phyloP scores from a whole-genome alignment of 2,329 filamentous ascomycete genomes.

The Alternaria sp. region DNA sequence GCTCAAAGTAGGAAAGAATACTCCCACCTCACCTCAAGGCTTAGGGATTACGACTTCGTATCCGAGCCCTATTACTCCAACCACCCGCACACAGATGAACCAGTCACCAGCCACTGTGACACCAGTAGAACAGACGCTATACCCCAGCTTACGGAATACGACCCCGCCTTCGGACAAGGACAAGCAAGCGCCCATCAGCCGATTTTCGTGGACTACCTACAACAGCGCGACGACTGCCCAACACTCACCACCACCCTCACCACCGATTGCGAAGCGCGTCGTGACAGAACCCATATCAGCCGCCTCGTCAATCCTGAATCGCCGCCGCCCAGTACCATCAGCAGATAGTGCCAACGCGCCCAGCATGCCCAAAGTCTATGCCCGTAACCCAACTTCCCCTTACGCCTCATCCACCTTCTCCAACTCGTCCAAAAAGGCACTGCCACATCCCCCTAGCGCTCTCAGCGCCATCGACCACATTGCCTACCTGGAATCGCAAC shows the following conservation, averaged over 20 bases:
- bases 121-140: slow-evolving; percentile 24
- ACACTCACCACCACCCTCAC: slow-evolving; percentile 55
- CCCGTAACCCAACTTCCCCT: slow-evolving; percentile 10
- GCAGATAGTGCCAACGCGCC: slow-evolving; percentile 41
- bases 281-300: slow-evolving; percentile 39
- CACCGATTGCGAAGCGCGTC: slow-evolving; percentile 43
- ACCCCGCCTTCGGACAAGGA: slow-evolving; percentile 40
- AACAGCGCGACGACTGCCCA: slow-evolving; percentile 52
- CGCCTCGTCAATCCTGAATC: slow-evolving; percentile 42
- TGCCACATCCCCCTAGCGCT: slow-evolving; percentile 50
- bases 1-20: slow-evolving; percentile 53
- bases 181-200: slow-evolving; percentile 31
- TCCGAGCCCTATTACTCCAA: slow-evolving; percentile 43
- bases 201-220: slow-evolving; percentile 46
- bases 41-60: slow-evolving; percentile 39
- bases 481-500: slow-evolving; percentile 49
- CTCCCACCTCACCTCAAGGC: slow-evolving; percentile 41
- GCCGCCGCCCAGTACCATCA: slow-evolving; percentile 43
- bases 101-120: slow-evolving; percentile 23
- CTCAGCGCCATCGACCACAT: slow-evolving; percentile 49
- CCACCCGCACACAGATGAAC: slow-evolving; percentile 27
- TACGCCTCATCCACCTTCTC: slow-evolving; percentile 32
- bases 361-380: slow-evolving; percentile 22
- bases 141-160: slow-evolving; percentile 26
- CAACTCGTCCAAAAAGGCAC: slow-evolving; percentile 46